Conservation (phyloP, 371 early-diverging fungal species). For the Apophysomyces sp. region DNA sequence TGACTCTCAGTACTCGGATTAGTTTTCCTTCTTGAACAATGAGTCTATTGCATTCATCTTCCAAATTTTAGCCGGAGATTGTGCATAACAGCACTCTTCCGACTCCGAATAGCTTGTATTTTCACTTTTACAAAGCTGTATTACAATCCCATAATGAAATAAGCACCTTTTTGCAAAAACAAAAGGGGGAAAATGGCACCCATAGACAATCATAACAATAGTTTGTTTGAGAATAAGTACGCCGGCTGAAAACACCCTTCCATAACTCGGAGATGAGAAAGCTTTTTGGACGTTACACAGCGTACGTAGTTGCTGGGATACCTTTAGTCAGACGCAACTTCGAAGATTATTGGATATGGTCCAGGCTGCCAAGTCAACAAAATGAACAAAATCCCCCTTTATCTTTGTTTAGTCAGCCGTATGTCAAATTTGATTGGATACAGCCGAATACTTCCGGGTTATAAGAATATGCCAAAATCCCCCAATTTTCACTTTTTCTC, state of each 20-base stretch:
- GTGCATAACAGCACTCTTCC: no score
- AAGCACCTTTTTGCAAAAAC: no score
- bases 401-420: background rate
- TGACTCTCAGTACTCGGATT: no score
- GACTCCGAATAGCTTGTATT: no score
- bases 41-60: no score
- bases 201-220: no score
- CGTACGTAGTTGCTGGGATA: background rate
- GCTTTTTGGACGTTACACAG: background rate
- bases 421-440: background rate
- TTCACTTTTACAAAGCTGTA: no score
- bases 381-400: background rate
- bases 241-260: background rate
- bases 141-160: no score
- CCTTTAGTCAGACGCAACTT: background rate
- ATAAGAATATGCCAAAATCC: background rate
- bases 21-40: no score
- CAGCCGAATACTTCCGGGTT: background rate
- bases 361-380: background rate
- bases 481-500: background rate
- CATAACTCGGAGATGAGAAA: background rate
- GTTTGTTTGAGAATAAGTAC: no score
- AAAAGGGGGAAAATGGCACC: no score
- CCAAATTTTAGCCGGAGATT: no score
- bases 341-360: background rate